phyloP scores from a whole-genome alignment of 2,329 filamentous ascomycete genomes.

The Incumbomyces delicatus region DNA sequence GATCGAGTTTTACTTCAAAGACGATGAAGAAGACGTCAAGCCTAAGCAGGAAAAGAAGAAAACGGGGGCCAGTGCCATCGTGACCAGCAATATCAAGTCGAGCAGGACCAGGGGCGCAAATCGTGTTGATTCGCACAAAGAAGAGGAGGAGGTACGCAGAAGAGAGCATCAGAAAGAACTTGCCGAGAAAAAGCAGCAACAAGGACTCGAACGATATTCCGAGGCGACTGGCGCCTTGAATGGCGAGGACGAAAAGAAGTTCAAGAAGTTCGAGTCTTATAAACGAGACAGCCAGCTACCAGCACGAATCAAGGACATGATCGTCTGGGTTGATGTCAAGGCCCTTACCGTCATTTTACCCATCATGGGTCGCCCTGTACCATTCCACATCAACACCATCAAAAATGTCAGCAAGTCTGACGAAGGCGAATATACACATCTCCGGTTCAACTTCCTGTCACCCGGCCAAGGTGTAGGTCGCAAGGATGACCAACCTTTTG shows the following conservation, averaged over 20 bases:
- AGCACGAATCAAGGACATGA: constrained; percentile 67
- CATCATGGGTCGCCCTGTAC: constrained; percentile 93
- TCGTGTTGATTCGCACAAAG: constrained; percentile 75
- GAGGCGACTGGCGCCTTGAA: constrained; percentile 77
- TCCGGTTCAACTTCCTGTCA: constrained; percentile 94
- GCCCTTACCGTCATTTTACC: constrained; percentile 84
- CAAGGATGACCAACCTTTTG: constrained; percentile 96
- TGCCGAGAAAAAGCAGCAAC: constrained; percentile 75
- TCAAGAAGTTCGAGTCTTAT: constrained; percentile 98
- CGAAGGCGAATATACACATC: constrained; percentile 84
- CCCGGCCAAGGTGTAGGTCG: constrained; percentile 93
- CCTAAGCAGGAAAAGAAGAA: constrained; percentile 82
- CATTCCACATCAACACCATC: constrained; percentile 96
- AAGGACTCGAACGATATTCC: constrained; percentile 75
- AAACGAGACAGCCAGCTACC: constrained; percentile 96
- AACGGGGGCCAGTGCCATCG: constrained; percentile 76
- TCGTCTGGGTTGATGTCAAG: constrained; percentile 84
- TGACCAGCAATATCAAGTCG: constrained; percentile 90
- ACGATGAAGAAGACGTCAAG: constrained; percentile 72
- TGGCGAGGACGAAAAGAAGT: constrained; percentile 90
- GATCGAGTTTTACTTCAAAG: constrained; percentile 97
- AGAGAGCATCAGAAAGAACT: constrained; percentile 88
- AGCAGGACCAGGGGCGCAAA: constrained; percentile 77
- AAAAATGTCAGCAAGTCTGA: constrained; percentile 98
- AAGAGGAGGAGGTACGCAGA: constrained; percentile 62